phyloP scores from a whole-genome alignment of 805 yeast species.

The Hermanozyma aechmeae region DNA sequence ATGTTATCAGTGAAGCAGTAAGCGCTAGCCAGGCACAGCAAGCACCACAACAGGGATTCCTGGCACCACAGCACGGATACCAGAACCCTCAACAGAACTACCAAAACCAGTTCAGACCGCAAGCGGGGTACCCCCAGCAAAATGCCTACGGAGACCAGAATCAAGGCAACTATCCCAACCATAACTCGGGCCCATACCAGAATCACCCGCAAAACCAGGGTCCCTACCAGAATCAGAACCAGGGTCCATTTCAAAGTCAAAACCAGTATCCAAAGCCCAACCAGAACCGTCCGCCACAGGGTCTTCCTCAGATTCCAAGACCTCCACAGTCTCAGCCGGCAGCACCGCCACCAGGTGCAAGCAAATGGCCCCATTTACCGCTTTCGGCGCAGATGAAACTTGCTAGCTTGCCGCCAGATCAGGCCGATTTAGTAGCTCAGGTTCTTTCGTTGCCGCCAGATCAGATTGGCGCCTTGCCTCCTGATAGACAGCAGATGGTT shows the following conservation, averaged over 20 bases:
- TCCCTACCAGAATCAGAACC: conserved; percentile 1
- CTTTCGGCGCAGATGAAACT: conserved; percentile 42
- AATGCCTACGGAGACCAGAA: no score
- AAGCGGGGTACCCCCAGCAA: conserved; percentile 8
- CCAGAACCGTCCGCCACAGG: conserved; percentile 6
- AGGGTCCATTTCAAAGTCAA: conserved; percentile 1
- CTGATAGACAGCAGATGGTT: conserved; percentile 47
- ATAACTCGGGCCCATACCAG: no score
- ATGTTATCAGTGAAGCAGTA: conserved; percentile 61
- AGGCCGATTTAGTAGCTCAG: conserved; percentile 48
- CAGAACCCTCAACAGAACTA: no score
- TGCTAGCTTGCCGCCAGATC: conserved; percentile 42
- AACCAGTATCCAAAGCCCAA: conserved; percentile 1
- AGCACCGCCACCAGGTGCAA: conserved; percentile 11
- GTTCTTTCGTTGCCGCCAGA: conserved; percentile 41
- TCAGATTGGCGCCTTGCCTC: conserved; percentile 40
- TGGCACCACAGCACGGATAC: no score
- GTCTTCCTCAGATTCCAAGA: conserved; percentile 7
- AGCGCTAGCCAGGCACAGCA: no score
- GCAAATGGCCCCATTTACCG: conserved; percentile 41
- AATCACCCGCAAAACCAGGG: conserved; percentile 1
- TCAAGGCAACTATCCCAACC: no score
- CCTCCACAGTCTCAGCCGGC: conserved; percentile 5
- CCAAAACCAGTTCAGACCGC: no score
- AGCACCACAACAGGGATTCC: no score